Percentiles rank a stretch among this genome's conserved stretches.
Evolutionary conservation across 2,329 filamentous ascomycete species (phyloP).

Genomic region (Pochonia chlamydosporia): DNA sequence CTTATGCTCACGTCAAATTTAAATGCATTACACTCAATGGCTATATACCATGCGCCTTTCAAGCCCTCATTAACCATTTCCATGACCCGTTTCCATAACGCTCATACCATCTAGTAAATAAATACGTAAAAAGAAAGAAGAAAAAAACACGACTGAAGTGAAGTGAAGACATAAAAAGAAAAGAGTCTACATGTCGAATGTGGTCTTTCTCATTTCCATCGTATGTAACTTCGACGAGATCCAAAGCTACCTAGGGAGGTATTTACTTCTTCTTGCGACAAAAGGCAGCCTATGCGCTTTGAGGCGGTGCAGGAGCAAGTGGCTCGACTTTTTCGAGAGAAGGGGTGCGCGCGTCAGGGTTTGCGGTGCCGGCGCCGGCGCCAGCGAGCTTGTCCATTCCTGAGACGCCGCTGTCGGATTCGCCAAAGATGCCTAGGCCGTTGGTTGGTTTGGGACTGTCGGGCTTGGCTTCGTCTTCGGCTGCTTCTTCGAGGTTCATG

Average conservation of each 20-base stretch:
- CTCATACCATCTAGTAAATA: constrained; percentile 2
- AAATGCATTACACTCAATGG: neutral
- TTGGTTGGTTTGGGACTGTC: constrained; percentile 21
- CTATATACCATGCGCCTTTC: neutral
- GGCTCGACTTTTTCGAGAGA: constrained; percentile 9
- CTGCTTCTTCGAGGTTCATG: constrained; percentile 57
- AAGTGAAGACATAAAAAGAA: neutral
- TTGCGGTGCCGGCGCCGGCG: too few relatives aligned
- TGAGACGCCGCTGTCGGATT: constrained; percentile 36
- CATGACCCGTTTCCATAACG: neutral
- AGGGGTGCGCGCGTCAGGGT: constrained; percentile 20
- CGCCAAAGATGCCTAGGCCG: constrained; percentile 37
- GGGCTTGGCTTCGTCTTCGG: constrained; percentile 22
- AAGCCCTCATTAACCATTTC: neutral
- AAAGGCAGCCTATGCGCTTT: constrained; percentile 24
- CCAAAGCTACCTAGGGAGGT: neutral
- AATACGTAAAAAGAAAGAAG: constrained; percentile 1
- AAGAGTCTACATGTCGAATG: neutral
- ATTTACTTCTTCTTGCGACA: constrained; percentile 5
- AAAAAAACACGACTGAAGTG: neutral
- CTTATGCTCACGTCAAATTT: too few relatives aligned
- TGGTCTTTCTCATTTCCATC: neutral
- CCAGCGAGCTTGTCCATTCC: constrained; percentile 34
- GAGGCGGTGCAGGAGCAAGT: constrained; percentile 13
- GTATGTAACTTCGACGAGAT: too few relatives aligned